Evolutionary conservation across 768 basidiomycete genomes (phyloP), one percentile per base, ranked within the genome.

Genomic region (Pleurotus djamor): DNA sequence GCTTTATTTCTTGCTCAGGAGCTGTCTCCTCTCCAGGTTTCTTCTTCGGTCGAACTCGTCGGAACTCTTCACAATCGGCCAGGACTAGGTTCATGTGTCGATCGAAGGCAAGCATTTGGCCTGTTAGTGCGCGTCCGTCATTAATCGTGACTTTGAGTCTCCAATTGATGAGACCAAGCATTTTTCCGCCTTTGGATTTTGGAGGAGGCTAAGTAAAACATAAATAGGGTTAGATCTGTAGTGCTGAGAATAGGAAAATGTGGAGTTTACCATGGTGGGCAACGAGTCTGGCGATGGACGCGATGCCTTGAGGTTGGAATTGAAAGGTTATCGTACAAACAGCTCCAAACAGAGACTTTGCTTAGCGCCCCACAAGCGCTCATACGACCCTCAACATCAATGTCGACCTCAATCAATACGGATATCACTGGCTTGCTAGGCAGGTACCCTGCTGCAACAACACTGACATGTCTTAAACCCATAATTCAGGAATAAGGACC

Each of bases 61-160:
- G 79, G 71, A 98, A 99, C 75, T 99, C 97, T 74, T 99, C 97
- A 70, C 96, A 98, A 67, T 98, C 97, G 13, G 96, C 95, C 57
- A 99, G 78, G 48, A 99, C 97, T 66, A 99, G 82, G 77, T 99
- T 99, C 97, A 98, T 99, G 76, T 99, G 97, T 69, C 92, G 89
- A 79, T 99, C 97, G 72, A 98, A 99, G 55, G 97, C 97, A 72
- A 99, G 90, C 93, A 98, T 97, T 78, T 98, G 97, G 44, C 97
- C 97, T 48, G 92, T 94, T 67, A 98, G 79, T 59, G 91, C 85
- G 73, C 97, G 92, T 61, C 95, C 95, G 75, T 99, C 97, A 87
- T 89, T 97, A 76, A 98, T 88, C 60, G 95, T 97, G 60, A 98
- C 88, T 77, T 92, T 96, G 65, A 99, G 84, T 74, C 96, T 83